Evolutionary conservation across 2,329 filamentous ascomycete genomes (phyloP).

Genomic region (Colletotrichum sp.): DNA sequence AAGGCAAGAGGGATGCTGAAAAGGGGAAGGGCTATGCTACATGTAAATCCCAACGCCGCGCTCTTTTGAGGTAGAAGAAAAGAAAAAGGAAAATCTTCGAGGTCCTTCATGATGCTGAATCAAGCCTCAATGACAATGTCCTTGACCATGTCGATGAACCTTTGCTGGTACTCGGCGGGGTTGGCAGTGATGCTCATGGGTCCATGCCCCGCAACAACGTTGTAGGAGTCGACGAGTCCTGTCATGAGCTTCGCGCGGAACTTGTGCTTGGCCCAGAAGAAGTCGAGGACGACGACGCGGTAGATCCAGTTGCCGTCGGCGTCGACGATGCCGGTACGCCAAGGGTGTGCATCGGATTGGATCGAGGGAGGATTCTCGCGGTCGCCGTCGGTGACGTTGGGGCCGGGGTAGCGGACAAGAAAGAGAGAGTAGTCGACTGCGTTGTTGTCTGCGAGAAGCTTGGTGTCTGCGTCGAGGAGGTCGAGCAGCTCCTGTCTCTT

Average conservation of each 20-base stretch:
- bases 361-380: slow-evolving; percentile 49
- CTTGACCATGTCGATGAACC: slow-evolving; percentile 55
- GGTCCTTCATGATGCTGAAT: neutral
- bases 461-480: slow-evolving; percentile 65
- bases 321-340: slow-evolving; percentile 67
- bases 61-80: neutral
- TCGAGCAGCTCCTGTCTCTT: slow-evolving; percentile 61
- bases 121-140: slow-evolving; percentile 42
- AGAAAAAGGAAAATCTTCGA: neutral
- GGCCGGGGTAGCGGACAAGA: slow-evolving; percentile 55
- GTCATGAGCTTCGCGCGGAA: slow-evolving; percentile 70
- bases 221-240: slow-evolving; percentile 66
- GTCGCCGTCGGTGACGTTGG: slow-evolving; percentile 2
- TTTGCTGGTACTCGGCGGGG: slow-evolving; percentile 67
- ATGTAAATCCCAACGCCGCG: neutral
- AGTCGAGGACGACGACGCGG: slow-evolving; percentile 71
- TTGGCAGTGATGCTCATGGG: slow-evolving; percentile 79
- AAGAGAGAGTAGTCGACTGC: slow-evolving; percentile 80
- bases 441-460: slow-evolving; percentile 65
- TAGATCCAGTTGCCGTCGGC: slow-evolving; percentile 71
- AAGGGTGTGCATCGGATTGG: slow-evolving; percentile 37
- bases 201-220: slow-evolving; percentile 65
- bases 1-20: neutral
- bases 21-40: neutral
- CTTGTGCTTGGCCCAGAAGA: slow-evolving; percentile 81